Evolutionary conservation across 164 flowering plant species (phyloP).

Genomic region (Vitis labrusca): DNA sequence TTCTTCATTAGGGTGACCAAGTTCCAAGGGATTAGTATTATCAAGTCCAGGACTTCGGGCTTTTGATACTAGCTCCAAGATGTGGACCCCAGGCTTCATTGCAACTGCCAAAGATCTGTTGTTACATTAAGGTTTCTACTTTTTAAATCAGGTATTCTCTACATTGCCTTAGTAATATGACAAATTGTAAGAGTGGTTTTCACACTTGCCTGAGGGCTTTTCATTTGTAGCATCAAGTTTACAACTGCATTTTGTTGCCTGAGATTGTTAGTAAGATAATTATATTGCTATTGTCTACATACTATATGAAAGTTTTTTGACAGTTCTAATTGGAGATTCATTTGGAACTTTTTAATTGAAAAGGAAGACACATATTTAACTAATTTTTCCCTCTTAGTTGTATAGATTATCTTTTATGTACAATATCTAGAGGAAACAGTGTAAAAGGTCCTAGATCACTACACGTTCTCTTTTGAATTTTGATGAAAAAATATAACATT

Average conservation of each 20-base stretch:
- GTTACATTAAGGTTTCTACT: neutral
- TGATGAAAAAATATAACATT: too few relatives aligned
- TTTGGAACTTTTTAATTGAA: neutral
- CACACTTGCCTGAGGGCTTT: neutral
- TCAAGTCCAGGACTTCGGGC: neutral
- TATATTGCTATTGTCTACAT: neutral
- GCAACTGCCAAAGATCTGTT: neutral
- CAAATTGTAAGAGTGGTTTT: neutral
- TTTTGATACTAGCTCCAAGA: neutral
- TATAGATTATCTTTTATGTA: too few relatives aligned
- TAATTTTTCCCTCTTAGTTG: too few relatives aligned
- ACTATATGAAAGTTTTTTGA: neutral
- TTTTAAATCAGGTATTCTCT: neutral
- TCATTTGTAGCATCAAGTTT: slow-evolving; percentile 5
- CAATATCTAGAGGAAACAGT: too few relatives aligned
- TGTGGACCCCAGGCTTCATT: neutral
- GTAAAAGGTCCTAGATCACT: too few relatives aligned
- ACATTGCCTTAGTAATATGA: neutral
- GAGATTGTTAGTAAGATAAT: neutral
- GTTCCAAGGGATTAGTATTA: neutral
- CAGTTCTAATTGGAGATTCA: neutral
- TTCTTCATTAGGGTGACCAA: neutral
- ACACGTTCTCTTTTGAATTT: too few relatives aligned
- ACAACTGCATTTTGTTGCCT: neutral
- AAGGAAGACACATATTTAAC: too few relatives aligned